Evolutionary conservation across 176 grass and related monocot species (phyloP), one percentile per base, ranked within the genome.

Genomic region (Carex kokanica): DNA sequence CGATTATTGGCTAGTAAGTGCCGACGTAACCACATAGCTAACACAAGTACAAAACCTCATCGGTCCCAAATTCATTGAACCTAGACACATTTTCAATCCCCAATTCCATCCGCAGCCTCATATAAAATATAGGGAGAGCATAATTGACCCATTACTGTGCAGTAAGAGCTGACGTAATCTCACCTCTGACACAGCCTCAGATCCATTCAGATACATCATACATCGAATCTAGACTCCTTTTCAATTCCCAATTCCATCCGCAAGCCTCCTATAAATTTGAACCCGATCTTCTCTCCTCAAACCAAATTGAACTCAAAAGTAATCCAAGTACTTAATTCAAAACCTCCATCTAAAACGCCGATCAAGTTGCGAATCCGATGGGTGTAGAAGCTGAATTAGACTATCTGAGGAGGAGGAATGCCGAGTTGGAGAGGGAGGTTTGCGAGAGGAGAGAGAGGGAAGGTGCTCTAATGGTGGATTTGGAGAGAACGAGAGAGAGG

Each of bases 371-470:
- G 25, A 85, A 40, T 40, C 13, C 29, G 16, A 21, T 57, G 32
- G 29, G 72, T 41, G 86, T 21, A n/a, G 43, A 70, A 70, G 80
- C 11, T 20, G 90, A 91, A 72, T 72, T 85, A 65, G 81, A 85
- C 47, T 40, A 77, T n/a, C 87, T 97, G 36, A 38, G 36, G 88
- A 71, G 88, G 74, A 36, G 85, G 79, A 98, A 92, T 80, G 64
- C 82, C 16, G 87, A 90, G 60, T 88, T 98, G 0, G 95, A 94
- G 86, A 81, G 64, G 84, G 90, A 89, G 66, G 85, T 67, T 17
- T 85, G 77, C 14, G 88, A 88, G 87, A 86, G 84, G n/a, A 59
- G 62, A 80, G 88, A 32, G 55, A 74, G 94, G 88, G 94, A 97
- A 85, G 90, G 85, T 17, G 86, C 59, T 74, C 79, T 92, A 80